A percentile compares a stretch with the other conserved stretches of the same genome.
Evolutionary conservation across 805 yeast genomes (phyloP).

Genomic region (Candida germanica): DNA sequence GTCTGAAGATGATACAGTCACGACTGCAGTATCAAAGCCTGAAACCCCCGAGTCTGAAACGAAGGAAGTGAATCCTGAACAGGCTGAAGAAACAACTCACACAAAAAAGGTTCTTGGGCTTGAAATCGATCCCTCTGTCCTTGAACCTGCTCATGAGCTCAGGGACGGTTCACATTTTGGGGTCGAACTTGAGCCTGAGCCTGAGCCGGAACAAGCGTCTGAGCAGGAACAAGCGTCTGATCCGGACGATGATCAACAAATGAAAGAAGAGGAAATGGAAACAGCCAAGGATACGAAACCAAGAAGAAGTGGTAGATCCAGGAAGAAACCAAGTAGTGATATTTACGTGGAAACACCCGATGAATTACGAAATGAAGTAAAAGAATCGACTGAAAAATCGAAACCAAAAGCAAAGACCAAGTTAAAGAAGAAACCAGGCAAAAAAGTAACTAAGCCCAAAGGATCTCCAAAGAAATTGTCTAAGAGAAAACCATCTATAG

Average conservation of each 20-base stretch:
- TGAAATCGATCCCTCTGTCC: conserved; percentile 18
- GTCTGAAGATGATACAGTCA: not conserved
- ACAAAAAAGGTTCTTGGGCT: conserved; percentile 19
- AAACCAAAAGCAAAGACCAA: too few relatives aligned
- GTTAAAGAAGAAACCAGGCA: conserved; percentile 2
- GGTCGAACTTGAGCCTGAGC: conserved; percentile 6
- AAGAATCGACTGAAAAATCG: too few relatives aligned
- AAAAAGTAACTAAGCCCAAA: not conserved
- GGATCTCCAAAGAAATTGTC: conserved; percentile 3
- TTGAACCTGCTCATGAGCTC: conserved; percentile 22
- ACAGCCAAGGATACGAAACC: not conserved
- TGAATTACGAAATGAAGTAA: too few relatives aligned
- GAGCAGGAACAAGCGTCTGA: too few relatives aligned
- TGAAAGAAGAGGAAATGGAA: not conserved
- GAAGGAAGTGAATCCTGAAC: too few relatives aligned
- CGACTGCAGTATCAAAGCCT: not conserved
- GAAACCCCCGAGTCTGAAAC: too few relatives aligned
- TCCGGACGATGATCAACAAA: too few relatives aligned
- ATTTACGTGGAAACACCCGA: not conserved
- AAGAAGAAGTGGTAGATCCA: not conserved
- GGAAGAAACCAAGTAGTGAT: not conserved
- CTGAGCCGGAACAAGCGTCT: too few relatives aligned
- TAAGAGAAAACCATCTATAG: not conserved
- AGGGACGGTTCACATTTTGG: conserved; percentile 24
- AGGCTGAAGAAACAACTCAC: not conserved